Evolutionary conservation across 345 rosid genomes (phyloP), one percentile per base, ranked within the genome.

Genomic region (Trapa bicornis): DNA sequence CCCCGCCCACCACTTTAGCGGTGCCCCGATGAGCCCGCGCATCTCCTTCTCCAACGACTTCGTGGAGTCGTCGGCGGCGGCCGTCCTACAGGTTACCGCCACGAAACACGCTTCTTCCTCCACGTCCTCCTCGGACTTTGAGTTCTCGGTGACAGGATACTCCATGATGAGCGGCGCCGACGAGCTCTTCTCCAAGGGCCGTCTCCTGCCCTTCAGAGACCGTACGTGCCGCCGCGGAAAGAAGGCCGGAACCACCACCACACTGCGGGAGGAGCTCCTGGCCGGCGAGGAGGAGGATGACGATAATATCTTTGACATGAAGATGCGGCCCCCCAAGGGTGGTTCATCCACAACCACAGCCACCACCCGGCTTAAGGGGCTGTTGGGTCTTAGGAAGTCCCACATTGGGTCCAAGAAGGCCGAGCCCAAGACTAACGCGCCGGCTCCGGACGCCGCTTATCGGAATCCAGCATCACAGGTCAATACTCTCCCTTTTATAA

Each of bases 251-350:
- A 29, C 32, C 65, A 74, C 66, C 70, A 93, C 98, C 45, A 93
- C 98, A 41, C 68, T 93, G 65, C 88, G 96, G 72, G 97, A 93
- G 63, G 96, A 93, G 87, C 96, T 90, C 73, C 92, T 83, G n/a
- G 82, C 71, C 15, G 82, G 61, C 45, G 69, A 68, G 48, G 69
- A 68, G n/a, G 83, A 66, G 42, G 69, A 76, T 29, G 70, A 76
- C 7, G 6, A 41, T 65, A 82, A 75, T 29, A 81, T 76, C 33
- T 61, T 72, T 39, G 42, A 39, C 67, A 73, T 78, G 48, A 78
- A 88, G 36, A 71, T 38, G 37, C 79, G 78, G 77, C 96, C 93
- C 45, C 89, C 89, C 38, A 85, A 82, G 68, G 81, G 86, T 22
- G 29, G 29, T 22, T 22, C 29, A 22, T 22, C 29, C 29, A 22